These are phyloP conservation scores for Intubia oerlemansii DNA, from an alignment of 2,329 filamentous ascomycete species.

Conservation along the genomic window DNA sequence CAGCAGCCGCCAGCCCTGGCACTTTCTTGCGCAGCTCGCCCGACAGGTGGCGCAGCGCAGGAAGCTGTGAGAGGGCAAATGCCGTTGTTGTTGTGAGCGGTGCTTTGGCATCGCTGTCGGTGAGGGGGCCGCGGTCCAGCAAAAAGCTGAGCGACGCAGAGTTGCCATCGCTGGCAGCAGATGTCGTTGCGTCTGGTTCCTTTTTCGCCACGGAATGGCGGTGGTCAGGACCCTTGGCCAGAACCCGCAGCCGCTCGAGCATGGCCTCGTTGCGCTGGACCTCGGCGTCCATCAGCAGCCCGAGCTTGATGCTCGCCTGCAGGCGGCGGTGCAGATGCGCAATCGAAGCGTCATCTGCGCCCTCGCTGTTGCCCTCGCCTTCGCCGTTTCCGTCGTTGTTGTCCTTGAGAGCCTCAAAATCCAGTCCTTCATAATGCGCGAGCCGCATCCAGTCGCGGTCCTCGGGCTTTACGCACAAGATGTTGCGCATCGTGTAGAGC, in stretches of 20 bases:
- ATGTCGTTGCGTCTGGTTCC: too few relatives aligned
- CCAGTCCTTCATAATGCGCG: conserved; percentile 59
- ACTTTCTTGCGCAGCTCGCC: conserved; percentile 39
- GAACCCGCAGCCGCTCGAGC: conserved; percentile 37
- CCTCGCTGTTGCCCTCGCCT: too few relatives aligned
- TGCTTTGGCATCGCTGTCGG: conserved; percentile 25
- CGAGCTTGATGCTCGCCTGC: conserved; percentile 58
- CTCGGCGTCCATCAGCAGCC: conserved; percentile 48
- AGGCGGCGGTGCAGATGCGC: conserved; percentile 51
- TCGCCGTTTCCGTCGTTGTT: too few relatives aligned
- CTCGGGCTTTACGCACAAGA: conserved; percentile 44
- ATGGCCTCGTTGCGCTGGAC: conserved; percentile 50
- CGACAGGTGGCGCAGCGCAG: conserved; percentile 49
- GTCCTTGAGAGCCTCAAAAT: conserved; percentile 16
- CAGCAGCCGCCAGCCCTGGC: conserved; percentile 29
- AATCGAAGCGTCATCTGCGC: conserved; percentile 33
- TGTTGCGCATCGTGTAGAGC: conserved; percentile 78
- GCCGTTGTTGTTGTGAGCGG: conserved; percentile 49
- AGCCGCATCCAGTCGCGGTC: conserved; percentile 64
- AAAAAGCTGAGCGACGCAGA: conserved; percentile 32
- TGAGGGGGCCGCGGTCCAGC: conserved; percentile 27
- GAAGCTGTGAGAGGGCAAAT: conserved; percentile 68
- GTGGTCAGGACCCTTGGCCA: not conserved
- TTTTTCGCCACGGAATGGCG: too few relatives aligned
- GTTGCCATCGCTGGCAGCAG: not conserved